A percentile compares a stretch with the other conserved stretches of the same genome.
phyloP scores from a whole-genome alignment of 352 stramenopile genomes.

The Pythium vanterpoolii region DNA sequence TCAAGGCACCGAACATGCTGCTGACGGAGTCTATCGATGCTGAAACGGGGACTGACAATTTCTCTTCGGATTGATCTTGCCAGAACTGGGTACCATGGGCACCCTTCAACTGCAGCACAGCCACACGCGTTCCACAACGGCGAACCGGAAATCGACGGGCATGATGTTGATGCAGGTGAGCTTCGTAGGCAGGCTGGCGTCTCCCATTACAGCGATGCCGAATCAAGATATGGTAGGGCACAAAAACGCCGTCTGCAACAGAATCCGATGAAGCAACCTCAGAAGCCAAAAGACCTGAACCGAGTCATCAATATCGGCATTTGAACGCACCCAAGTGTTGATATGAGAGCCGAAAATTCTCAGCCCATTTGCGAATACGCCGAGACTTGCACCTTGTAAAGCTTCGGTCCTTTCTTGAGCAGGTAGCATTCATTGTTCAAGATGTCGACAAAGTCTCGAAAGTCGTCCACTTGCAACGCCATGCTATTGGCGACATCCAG shows the following conservation, averaged over 20 bases:
- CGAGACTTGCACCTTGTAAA: conserved; percentile 52
- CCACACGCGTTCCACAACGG: not conserved
- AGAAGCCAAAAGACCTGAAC: too few relatives aligned
- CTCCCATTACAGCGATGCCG: too few relatives aligned
- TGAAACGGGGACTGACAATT: too few relatives aligned
- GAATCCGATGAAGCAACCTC: too few relatives aligned
- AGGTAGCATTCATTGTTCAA: conserved; percentile 61
- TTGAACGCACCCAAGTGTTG: not conserved
- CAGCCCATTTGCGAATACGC: conserved; percentile 30
- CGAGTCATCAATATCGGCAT: not conserved
- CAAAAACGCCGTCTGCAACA: too few relatives aligned
- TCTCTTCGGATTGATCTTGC: not conserved
- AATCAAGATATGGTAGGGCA: too few relatives aligned
- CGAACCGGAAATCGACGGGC: not conserved
- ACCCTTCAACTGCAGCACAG: not conserved
- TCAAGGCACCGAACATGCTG: too few relatives aligned
- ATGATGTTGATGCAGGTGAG: not conserved
- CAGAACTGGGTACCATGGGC: not conserved
- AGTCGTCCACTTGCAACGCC: conserved; percentile 43
- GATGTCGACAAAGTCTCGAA: conserved; percentile 55
- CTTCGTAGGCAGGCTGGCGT: not conserved
- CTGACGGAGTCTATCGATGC: too few relatives aligned
- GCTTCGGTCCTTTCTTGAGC: conserved; percentile 54
- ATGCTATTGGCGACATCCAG: conserved; percentile 47
- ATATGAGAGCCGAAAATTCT: not conserved